phyloP scores from a whole-genome alignment of 345 rosid genomes.

The Eutrema yunnanense region DNA sequence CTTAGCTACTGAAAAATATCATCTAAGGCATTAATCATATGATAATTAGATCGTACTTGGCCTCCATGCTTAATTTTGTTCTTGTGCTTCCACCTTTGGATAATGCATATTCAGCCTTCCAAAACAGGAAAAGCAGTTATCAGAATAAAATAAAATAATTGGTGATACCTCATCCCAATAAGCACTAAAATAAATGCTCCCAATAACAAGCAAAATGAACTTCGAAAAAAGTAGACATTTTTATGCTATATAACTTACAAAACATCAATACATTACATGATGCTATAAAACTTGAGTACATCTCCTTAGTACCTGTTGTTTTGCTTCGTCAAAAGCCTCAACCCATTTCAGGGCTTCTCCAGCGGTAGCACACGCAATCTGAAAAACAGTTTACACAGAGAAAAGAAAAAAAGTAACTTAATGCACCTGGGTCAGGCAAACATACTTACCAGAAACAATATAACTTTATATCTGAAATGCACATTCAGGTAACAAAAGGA shows the following conservation, averaged over 20 bases:
- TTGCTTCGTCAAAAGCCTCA: slow-evolving; percentile 94
- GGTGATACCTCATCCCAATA: not conserved
- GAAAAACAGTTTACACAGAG: slow-evolving; percentile 21
- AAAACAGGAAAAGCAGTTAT: slow-evolving; percentile 11
- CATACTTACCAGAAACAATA: not conserved
- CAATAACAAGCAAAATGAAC: not conserved
- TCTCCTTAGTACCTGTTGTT: slow-evolving; percentile 71
- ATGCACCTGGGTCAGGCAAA: slow-evolving; percentile 5
- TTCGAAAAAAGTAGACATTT: not conserved
- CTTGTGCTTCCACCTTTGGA: slow-evolving; percentile 57
- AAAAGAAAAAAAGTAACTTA: not conserved
- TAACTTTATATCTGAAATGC: not conserved
- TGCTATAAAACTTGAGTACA: not conserved
- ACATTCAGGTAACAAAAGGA: not conserved
- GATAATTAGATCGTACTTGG: slow-evolving; percentile 54
- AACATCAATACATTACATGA: not conserved
- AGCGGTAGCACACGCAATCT: slow-evolving; percentile 93
- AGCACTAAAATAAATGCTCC: not conserved
- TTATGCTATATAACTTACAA: not conserved
- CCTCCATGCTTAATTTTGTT: slow-evolving; percentile 69
- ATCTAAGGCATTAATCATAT: not conserved
- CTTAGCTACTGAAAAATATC: not conserved
- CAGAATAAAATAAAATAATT: slow-evolving; percentile 11
- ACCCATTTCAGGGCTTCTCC: slow-evolving; percentile 88
- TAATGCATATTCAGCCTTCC: slow-evolving; percentile 77